Percentiles rank a stretch among this genome's conserved stretches.
Evolutionary conservation across 352 stramenopile genomes (phyloP).

Genomic region (Pythium dissimile): DNA sequence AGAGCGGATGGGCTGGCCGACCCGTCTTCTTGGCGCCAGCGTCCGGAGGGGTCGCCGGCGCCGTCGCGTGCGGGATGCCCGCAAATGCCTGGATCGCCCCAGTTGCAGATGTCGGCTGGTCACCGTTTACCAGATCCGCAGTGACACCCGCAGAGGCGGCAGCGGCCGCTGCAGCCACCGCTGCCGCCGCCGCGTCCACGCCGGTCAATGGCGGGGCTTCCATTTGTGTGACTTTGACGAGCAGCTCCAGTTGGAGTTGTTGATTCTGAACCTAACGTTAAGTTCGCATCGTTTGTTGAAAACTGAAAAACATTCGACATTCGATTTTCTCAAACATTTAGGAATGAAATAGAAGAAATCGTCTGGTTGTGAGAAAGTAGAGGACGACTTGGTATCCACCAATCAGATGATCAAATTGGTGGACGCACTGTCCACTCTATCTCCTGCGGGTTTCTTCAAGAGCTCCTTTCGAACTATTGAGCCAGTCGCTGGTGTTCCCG

Average conservation of each 20-base stretch:
- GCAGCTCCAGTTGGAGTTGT: background rate
- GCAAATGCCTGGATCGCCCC: background rate
- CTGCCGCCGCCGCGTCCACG: background rate
- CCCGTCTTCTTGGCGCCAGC: conserved; percentile 54
- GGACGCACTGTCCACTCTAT: background rate
- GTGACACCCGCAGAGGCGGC: background rate
- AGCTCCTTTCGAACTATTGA: conserved; percentile 10
- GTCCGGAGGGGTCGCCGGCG: background rate
- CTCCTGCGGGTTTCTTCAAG: background rate
- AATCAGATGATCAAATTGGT: conserved; percentile 16
- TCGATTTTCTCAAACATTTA: background rate
- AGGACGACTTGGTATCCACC: background rate
- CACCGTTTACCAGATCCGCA: background rate
- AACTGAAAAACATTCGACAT: background rate
- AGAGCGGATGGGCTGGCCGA: conserved; percentile 67
- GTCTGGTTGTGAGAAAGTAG: background rate
- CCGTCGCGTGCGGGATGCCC: conserved; percentile 7
- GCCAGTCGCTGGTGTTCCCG: background rate
- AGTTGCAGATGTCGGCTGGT: background rate
- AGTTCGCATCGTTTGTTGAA: background rate
- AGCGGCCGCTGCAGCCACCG: background rate
- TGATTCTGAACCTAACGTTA: background rate
- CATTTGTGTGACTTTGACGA: background rate
- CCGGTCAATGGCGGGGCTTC: background rate
- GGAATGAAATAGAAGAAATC: background rate